These are phyloP conservation scores for Mucor irregularis DNA, from an alignment of 371 early-diverging fungal species.

Conservation along the genomic window DNA sequence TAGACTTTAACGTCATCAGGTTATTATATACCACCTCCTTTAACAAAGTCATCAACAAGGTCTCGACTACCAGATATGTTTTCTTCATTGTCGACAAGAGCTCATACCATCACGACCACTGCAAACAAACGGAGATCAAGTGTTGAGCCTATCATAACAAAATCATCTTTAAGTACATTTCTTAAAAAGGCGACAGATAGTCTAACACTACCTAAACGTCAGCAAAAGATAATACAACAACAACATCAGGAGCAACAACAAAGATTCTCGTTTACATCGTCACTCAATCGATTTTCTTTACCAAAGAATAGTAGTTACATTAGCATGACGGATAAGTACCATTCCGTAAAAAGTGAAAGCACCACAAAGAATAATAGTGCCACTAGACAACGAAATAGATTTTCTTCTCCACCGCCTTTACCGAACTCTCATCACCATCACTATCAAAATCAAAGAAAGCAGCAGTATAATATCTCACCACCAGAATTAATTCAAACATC, in stretches of 20 bases:
- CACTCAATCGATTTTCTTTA: slow-evolving; percentile 18
- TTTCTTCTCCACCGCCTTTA: too few species aligned
- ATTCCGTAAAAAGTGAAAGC: not conserved
- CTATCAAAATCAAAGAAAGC: too few species aligned
- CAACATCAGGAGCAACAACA: not conserved
- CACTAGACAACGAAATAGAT: too few species aligned
- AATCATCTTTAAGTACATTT: slow-evolving; percentile 21
- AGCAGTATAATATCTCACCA: too few species aligned
- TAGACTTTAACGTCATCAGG: not conserved
- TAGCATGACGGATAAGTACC: not conserved
- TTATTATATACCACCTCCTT: not conserved
- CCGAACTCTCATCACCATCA: too few species aligned
- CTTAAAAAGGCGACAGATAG: slow-evolving; percentile 21
- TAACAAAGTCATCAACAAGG: too few species aligned
- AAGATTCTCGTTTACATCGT: slow-evolving; percentile 11
- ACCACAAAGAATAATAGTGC: too few species aligned
- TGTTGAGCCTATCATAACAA: slow-evolving; percentile 6
- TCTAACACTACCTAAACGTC: not conserved
- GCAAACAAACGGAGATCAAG: not conserved
- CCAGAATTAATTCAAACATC: too few species aligned
- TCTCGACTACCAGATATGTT: slow-evolving; percentile 11
- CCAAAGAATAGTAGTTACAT: not conserved
- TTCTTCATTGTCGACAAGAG: slow-evolving; percentile 9
- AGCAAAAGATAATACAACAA: not conserved
- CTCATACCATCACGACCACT: too few species aligned